Conservation (phyloP, 257 asterid species). For the Solanum chmielewskii region DNA sequence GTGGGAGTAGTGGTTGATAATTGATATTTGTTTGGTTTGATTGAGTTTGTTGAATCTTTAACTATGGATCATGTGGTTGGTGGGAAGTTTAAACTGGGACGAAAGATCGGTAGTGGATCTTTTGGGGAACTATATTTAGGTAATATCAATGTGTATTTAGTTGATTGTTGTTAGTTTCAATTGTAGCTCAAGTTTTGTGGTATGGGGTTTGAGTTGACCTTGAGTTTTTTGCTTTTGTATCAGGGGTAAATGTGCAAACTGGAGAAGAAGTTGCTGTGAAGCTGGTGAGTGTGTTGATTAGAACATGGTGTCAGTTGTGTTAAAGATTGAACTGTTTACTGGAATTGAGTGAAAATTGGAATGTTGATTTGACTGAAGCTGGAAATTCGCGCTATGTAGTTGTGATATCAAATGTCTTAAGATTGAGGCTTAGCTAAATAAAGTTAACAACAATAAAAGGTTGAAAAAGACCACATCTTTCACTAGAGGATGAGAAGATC, state of each 20-base stretch:
- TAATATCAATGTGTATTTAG: conserved; percentile 8
- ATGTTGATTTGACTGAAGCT: not conserved
- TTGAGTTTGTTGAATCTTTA: conserved; percentile 8
- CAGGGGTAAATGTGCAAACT: conserved; percentile 67
- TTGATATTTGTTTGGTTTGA: not conserved
- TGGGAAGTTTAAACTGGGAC: conserved; percentile 73
- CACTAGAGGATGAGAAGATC: not conserved
- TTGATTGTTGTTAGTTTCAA: not conserved
- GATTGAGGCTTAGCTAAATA: not conserved
- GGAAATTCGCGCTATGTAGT: not conserved
- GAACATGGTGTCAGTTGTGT: not conserved
- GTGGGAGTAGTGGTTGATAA: not conserved
- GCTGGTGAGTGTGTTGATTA: conserved; percentile 40
- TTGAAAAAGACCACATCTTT: not conserved
- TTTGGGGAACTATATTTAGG: conserved; percentile 93
- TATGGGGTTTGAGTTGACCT: not conserved
- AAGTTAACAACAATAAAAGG: not conserved
- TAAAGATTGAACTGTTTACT: not conserved
- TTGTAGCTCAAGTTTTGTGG: not conserved
- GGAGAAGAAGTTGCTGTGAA: conserved; percentile 93
- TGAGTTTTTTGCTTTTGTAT: not conserved
- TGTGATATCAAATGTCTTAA: not conserved
- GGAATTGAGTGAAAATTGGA: not conserved
- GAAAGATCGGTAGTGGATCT: conserved; percentile 95
- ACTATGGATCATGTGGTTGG: conserved; percentile 76